A percentile compares a stretch with the other conserved stretches of the same genome.
Conservation (phyloP, 768 basidiomycete genomes). For the Glaciozyma martinii region DNA sequence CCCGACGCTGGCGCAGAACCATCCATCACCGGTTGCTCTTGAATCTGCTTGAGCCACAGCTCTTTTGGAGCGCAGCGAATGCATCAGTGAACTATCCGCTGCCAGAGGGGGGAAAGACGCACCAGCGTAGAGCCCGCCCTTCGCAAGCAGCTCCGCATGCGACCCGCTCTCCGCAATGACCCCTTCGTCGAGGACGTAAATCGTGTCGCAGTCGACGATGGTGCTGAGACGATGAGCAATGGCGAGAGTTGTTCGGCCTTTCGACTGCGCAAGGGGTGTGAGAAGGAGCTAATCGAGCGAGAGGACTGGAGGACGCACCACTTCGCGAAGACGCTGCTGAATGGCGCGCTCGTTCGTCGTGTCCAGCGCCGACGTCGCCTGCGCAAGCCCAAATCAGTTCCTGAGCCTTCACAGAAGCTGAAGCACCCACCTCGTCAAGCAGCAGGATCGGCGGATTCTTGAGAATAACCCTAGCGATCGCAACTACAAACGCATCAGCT, state of each 20-base stretch:
- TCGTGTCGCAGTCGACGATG: constrained; percentile 58
- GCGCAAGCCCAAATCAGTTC: constrained; percentile 48
- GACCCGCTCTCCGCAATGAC: constrained; percentile 69
- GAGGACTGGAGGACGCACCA: constrained; percentile 51
- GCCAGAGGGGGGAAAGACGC: background rate
- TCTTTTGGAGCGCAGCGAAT: background rate
- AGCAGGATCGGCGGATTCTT: constrained; percentile 54
- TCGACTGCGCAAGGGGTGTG: constrained; percentile 50
- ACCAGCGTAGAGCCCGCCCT: constrained; percentile 25
- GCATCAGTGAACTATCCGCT: background rate
- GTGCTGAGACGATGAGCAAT: constrained; percentile 43
- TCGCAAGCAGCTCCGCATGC: constrained; percentile 28
- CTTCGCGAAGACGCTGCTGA: constrained; percentile 72
- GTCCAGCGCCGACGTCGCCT: constrained; percentile 56
- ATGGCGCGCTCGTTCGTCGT: constrained; percentile 85
- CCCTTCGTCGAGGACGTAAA: constrained; percentile 84
- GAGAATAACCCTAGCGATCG: constrained; percentile 74
- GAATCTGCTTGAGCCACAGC: constrained; percentile 24
- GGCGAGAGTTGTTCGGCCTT: constrained; percentile 23
- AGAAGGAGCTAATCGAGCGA: constrained; percentile 68
- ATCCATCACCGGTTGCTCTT: background rate
- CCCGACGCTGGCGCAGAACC: background rate
- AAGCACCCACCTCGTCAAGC: constrained; percentile 6
- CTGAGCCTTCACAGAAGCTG: constrained; percentile 49
- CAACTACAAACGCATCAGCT: constrained; percentile 33